Conservation (phyloP, 1,284 basidiomycete genomes). For the Pseudomicrostroma phylloplanum region DNA sequence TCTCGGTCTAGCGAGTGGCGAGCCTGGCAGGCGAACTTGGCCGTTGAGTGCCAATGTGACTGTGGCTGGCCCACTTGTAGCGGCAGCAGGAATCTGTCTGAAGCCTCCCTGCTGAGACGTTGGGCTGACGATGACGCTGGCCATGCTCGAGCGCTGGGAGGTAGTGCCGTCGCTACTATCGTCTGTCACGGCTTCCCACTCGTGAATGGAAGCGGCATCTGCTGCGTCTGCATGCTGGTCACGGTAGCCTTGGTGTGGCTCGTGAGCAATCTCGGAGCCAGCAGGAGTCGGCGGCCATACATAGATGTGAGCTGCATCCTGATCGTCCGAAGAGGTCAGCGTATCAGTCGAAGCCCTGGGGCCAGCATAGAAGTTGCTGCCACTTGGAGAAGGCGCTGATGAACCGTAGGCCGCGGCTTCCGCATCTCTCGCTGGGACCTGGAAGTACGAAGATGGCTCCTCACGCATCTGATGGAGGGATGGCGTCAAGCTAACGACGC, state of each 20-base stretch:
- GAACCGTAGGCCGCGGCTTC: neutral
- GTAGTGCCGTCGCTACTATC: neutral
- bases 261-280: conserved; percentile 20
- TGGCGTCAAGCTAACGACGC: conserved; percentile 29
- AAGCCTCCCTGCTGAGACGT: too few relatives aligned
- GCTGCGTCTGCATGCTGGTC: neutral
- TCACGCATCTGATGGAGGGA: conserved; percentile 3
- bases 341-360: conserved; percentile 14
- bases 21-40: neutral
- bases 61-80: too few relatives aligned
- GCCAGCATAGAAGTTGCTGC: conserved; percentile 8
- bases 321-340: conserved; percentile 19
- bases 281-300: conserved; percentile 41
- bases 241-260: neutral
- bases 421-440: neutral
- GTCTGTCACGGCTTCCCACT: conserved; percentile 5
- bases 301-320: conserved; percentile 30
- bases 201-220: conserved; percentile 6
- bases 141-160: too few relatives aligned
- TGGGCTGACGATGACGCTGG: too few relatives aligned
- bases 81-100: too few relatives aligned
- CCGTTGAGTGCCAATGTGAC: too few relatives aligned
- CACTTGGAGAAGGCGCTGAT: neutral
- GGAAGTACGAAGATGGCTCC: neutral
- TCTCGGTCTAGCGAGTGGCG: neutral